Evolutionary conservation across 2,329 filamentous ascomycete genomes (phyloP), one percentile per base, ranked within the genome.

Genomic region (Fusarium subtropicale): DNA sequence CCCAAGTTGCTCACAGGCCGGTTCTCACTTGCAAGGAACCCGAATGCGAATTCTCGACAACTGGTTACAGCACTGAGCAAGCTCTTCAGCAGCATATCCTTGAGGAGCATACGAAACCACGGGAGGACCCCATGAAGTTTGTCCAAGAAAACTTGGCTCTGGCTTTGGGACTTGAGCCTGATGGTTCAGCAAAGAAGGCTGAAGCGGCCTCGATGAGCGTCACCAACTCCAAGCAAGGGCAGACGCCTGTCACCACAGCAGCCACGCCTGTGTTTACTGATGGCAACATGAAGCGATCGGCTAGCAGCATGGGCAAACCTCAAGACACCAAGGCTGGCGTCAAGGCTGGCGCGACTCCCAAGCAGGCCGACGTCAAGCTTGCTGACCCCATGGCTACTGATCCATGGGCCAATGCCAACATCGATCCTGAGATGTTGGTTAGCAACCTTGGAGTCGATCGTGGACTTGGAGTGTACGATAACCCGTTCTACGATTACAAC

Each of bases 31-130:
- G 88, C 76, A 79, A 83, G 22, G 87, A 90, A 51, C 70, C 79
- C 3, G 83, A 85, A 34, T 91, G 88, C 70, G 86, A 88, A 30
- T 80, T 81, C 67, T 81, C 83, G 11, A 75, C 73, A 3, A 78
- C 80, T 15, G 85, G 83, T 0, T 90, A 90, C 69, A 72, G 82
- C 3, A 87, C 78, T 9, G 85, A 90, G 66, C 86, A 89, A 68
- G 83, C 83, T 15, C 80, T 85, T 50, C 82, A 84, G 56, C 74
- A 78, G 13, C 88, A 91, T 71, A 77, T 83, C 10, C 80, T 86
- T n/a, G 85, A 90, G 59, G 87, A 90, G 74, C 88, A 91, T 68
- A 78, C 82, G 24, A 85, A 84, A 73, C 88, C 88, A 8, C 78
- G 80, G 42, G 80, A 87, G 65, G 79, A 90, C 61, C 87, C 88